These are phyloP conservation scores for Phaffia rhodozyma DNA, from an alignment of 1,284 basidiomycete species.

Conservation along the genomic window DNA sequence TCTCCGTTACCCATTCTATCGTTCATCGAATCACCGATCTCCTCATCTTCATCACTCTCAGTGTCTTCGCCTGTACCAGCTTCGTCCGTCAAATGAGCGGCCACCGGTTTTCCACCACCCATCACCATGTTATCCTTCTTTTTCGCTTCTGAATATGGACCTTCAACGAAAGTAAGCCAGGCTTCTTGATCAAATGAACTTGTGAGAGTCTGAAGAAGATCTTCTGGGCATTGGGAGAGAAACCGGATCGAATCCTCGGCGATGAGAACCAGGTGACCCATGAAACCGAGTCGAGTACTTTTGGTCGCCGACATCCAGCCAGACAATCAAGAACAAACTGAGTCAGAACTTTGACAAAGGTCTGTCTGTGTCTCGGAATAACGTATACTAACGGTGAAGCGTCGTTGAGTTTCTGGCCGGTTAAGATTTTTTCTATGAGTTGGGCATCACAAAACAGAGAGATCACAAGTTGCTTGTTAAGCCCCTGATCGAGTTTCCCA, in stretches of 20 bases:
- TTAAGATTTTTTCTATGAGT: slow-evolving; percentile 68
- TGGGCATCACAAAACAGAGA: slow-evolving; percentile 66
- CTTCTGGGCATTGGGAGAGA: slow-evolving; percentile 65
- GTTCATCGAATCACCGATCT: slow-evolving; percentile 11
- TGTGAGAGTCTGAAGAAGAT: slow-evolving; percentile 54
- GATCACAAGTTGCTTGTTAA: slow-evolving; percentile 67
- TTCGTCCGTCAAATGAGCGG: background rate
- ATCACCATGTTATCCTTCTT: slow-evolving; percentile 62
- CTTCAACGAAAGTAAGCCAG: slow-evolving; percentile 78
- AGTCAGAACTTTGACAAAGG: background rate
- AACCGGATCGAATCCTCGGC: slow-evolving; percentile 38
- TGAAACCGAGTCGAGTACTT: slow-evolving; percentile 77
- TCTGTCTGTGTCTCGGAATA: too few relatives aligned
- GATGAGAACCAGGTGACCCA: slow-evolving; percentile 93
- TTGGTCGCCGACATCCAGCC: slow-evolving; percentile 41
- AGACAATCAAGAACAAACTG: background rate
- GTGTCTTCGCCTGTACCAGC: slow-evolving; percentile 18
- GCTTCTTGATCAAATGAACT: slow-evolving; percentile 59
- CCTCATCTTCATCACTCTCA: slow-evolving; percentile 27
- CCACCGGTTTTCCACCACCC: slow-evolving; percentile 49
- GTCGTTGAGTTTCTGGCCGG: slow-evolving; percentile 69
- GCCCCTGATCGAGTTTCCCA: slow-evolving; percentile 60
- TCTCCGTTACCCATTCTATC: background rate
- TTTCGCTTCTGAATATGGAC: slow-evolving; percentile 73
- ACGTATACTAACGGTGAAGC: slow-evolving; percentile 46